phyloP scores from a whole-genome alignment of 371 early-diverging fungal species.

The Mortierella sp. region DNA sequence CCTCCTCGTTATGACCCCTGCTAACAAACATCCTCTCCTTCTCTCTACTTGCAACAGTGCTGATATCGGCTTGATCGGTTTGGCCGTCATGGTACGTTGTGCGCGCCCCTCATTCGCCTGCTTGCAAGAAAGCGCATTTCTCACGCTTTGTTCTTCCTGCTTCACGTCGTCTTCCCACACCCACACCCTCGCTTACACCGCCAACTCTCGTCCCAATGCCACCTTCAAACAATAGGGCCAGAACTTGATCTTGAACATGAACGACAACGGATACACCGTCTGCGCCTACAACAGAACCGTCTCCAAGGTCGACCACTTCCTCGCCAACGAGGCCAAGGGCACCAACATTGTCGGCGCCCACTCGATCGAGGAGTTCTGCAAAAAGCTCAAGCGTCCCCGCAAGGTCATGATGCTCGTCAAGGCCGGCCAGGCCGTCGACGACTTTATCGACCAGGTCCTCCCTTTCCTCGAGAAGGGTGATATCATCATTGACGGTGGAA shows the following conservation, averaged over 20 bases:
- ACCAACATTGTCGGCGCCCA: conserved; percentile 95
- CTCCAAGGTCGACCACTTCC: conserved; percentile 94
- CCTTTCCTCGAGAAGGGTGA: conserved; percentile 93
- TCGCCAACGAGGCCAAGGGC: conserved; percentile 96
- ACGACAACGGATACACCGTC: conserved; percentile 94
- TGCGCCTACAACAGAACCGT: conserved; percentile 98
- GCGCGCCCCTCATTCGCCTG: background rate
- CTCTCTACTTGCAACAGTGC: conserved; percentile 70
- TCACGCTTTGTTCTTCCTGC: conserved; percentile 13
- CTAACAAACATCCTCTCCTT: background rate
- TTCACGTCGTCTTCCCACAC: background rate
- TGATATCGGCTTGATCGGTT: conserved; percentile 99
- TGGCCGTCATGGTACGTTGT: conserved; percentile 97
- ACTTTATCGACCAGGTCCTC: conserved; percentile 91
- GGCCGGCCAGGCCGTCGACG: conserved; percentile 97
- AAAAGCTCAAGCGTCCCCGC: conserved; percentile 94
- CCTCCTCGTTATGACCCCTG: background rate
- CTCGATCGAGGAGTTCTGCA: conserved; percentile 93
- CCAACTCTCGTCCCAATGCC: background rate
- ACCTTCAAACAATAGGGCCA: conserved; percentile 81
- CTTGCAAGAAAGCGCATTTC: background rate
- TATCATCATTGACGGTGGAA: conserved; percentile 99
- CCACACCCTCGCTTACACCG: background rate
- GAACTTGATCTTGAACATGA: conserved; percentile 98
- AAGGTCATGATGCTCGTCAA: conserved; percentile 98